A percentile compares a stretch with the other conserved stretches of the same genome.
These are phyloP conservation scores for Circinella minor DNA, from an alignment of 371 early-diverging fungal species.

Conservation along the genomic window DNA sequence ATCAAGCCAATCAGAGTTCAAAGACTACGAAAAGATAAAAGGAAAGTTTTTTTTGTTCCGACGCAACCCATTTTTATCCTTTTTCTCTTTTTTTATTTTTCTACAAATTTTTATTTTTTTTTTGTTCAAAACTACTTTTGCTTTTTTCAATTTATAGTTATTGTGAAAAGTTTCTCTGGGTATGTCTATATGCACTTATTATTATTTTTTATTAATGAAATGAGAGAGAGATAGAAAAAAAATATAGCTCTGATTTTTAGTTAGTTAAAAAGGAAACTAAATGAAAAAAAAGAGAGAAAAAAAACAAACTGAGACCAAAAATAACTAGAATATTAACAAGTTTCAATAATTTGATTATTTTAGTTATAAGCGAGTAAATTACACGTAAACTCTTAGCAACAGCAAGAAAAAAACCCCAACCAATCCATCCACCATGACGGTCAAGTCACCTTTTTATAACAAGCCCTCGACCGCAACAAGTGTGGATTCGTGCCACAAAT, in stretches of 20 bases:
- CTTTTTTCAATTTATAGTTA: not conserved
- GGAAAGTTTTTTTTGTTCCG: constrained; percentile 6
- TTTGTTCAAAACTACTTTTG: not conserved
- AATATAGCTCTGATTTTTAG: no score
- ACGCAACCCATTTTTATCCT: constrained; percentile 7
- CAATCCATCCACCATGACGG: constrained; percentile 41
- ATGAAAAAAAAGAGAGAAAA: no score
- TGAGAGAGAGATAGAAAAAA: no score
- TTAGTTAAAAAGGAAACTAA: no score
- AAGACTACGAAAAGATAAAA: constrained; percentile 13
- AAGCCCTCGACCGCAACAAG: constrained; percentile 58
- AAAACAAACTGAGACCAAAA: no score
- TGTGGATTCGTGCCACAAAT: constrained; percentile 58
- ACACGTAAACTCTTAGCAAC: not conserved
- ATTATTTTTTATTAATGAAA: no score
- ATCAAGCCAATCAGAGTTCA: constrained; percentile 16
- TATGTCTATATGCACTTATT: no score
- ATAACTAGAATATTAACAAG: no score
- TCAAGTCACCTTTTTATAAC: constrained; percentile 58
- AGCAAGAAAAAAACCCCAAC: not conserved
- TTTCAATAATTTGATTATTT: no score
- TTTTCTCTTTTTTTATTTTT: constrained; percentile 1
- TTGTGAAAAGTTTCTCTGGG: not conserved
- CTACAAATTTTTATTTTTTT: constrained; percentile 2
- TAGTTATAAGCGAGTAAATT: no score